These are phyloP conservation scores for Letharia lupina DNA, from an alignment of 495 filamentous ascomycete species.

Conservation along the genomic window DNA sequence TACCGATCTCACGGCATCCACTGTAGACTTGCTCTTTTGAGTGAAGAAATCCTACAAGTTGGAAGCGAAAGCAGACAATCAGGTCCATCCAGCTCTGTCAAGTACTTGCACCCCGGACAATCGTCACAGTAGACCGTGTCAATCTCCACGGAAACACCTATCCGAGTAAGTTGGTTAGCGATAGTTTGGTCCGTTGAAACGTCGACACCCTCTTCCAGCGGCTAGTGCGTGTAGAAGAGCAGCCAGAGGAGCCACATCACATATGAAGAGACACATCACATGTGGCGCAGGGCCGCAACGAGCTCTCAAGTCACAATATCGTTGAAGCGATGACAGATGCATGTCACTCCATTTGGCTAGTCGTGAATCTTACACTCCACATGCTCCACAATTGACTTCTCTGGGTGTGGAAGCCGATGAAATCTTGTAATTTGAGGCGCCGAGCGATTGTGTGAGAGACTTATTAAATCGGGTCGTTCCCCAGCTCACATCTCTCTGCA, in stretches of 20 bases:
- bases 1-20: not conserved
- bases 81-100: too few relatives aligned
- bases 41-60: not conserved
- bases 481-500: not conserved
- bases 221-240: not conserved
- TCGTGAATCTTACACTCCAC: not conserved
- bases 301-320: not conserved
- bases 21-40: not conserved
- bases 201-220: not conserved
- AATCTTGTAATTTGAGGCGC: not conserved
- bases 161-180: not conserved
- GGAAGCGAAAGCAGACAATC: not conserved
- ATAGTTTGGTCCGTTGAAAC: not conserved
- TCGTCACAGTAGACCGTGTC: not conserved
- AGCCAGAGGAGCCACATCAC: slow-evolving; percentile 1
- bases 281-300: not conserved
- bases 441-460: not conserved
- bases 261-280: not conserved
- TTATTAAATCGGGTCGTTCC: not conserved
- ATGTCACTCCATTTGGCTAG: not conserved
- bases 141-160: not conserved
- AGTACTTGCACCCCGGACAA: not conserved
- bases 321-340: not conserved
- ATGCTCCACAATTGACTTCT: not conserved
- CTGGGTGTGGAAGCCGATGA: not conserved